Evolutionary conservation across 768 basidiomycete species (phyloP).

Genomic region (Cantharellus cinnabarinus): DNA sequence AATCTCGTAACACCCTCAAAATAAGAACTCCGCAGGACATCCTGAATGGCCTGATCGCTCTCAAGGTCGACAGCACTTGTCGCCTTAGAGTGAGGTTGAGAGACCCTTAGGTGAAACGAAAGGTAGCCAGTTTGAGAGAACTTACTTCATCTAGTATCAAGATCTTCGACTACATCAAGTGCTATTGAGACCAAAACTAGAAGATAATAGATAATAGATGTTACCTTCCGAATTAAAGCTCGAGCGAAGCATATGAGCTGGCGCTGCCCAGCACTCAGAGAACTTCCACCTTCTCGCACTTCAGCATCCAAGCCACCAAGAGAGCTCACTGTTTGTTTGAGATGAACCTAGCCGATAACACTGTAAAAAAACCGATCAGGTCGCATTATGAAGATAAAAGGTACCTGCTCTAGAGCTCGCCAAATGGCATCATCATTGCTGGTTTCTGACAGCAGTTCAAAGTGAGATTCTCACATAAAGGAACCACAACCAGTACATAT

Average conservation of each 20-base stretch:
- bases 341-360: conserved; percentile 27
- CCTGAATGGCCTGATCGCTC: conserved; percentile 75
- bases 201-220: conserved; percentile 3
- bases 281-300: conserved; percentile 60
- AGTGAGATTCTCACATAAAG: not conserved
- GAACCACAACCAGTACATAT: not conserved
- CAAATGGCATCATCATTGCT: conserved; percentile 39
- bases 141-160: conserved; percentile 81
- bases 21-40: conserved; percentile 60
- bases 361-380: not conserved
- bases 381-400: not conserved
- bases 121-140: not conserved
- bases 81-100: conserved; percentile 23
- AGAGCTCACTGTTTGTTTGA: conserved; percentile 47
- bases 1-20: conserved; percentile 66
- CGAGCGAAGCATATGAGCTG: conserved; percentile 81
- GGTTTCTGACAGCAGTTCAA: not conserved
- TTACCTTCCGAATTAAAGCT: conserved; percentile 55
- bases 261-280: conserved; percentile 66
- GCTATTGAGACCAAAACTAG: conserved; percentile 1
- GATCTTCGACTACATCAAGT: conserved; percentile 41
- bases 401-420: conserved; percentile 53
- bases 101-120: not conserved
- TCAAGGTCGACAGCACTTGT: conserved; percentile 83
- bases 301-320: conserved; percentile 50